These are phyloP conservation scores for Kazachstania sp. DNA, from an alignment of 1,139 yeast species.

Conservation along the genomic window DNA sequence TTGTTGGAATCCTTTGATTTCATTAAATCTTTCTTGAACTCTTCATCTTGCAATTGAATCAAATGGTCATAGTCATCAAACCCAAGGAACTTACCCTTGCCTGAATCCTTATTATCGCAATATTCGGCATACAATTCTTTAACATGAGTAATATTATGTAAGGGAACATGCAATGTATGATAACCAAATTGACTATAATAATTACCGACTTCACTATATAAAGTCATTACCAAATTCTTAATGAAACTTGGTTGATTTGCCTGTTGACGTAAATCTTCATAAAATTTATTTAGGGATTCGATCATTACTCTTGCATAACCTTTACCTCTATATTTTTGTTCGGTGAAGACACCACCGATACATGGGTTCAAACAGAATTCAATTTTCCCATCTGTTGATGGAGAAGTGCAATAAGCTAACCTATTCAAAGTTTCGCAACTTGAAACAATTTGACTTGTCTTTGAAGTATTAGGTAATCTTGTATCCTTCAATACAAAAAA, in stretches of 20 bases:
- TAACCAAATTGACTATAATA: constrained; percentile 56
- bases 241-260: constrained; percentile 21
- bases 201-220: constrained; percentile 69
- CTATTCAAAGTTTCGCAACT: constrained; percentile 42
- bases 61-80: constrained; percentile 32
- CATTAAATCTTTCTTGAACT: constrained; percentile 23
- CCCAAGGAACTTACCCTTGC: constrained; percentile 25
- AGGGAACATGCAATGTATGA: constrained; percentile 41
- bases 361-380: constrained; percentile 41
- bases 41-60: constrained; percentile 28
- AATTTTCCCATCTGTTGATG: constrained; percentile 19
- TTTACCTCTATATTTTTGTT: constrained; percentile 47
- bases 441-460: constrained; percentile 34
- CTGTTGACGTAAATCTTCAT: constrained; percentile 34
- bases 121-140: constrained; percentile 15
- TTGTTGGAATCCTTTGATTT: constrained; percentile 29
- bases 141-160: constrained; percentile 26
- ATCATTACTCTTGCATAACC: constrained; percentile 62
- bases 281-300: constrained; percentile 28
- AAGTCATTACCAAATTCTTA: constrained; percentile 38
- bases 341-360: constrained; percentile 60
- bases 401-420: constrained; percentile 32
- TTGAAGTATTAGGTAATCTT: constrained; percentile 19
- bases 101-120: constrained; percentile 13
- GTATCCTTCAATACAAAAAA: constrained; percentile 33